These are phyloP conservation scores for Physocladia obscura DNA, from an alignment of 192 early-diverging fungal species.

Conservation along the genomic window DNA sequence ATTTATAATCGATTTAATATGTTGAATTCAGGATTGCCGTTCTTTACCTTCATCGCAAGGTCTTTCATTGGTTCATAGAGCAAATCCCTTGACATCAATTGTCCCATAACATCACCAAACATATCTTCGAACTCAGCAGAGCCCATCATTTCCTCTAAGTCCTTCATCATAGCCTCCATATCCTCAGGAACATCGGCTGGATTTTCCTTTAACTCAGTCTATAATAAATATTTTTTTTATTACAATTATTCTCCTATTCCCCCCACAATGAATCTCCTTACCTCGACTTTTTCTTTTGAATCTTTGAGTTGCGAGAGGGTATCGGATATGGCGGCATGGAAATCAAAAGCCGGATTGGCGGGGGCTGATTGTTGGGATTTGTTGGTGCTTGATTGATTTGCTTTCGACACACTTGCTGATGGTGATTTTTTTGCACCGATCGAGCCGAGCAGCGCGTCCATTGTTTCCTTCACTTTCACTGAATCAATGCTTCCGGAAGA, in stretches of 20 bases:
- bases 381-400: no score
- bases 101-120: constrained; percentile 84
- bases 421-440: not conserved
- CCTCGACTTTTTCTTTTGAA: constrained; percentile 81
- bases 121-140: constrained; percentile 80
- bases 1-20: not conserved
- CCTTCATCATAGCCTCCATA: constrained; percentile 84
- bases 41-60: constrained; percentile 68
- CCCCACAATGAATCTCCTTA: no score
- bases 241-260: no score
- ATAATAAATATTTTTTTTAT: no score
- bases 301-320: constrained; percentile 88
- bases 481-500: not conserved
- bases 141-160: constrained; percentile 76
- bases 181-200: constrained; percentile 56
- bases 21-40: not conserved
- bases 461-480: constrained; percentile 12
- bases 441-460: constrained; percentile 57
- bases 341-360: no score
- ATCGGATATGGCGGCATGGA: constrained; percentile 85
- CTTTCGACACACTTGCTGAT: not conserved
- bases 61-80: constrained; percentile 97
- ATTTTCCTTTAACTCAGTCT: constrained; percentile 29
- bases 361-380: not conserved
- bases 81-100: constrained; percentile 90